phyloP scores from a whole-genome alignment of 495 filamentous ascomycete genomes.

The Astrothelium subdiscretum region DNA sequence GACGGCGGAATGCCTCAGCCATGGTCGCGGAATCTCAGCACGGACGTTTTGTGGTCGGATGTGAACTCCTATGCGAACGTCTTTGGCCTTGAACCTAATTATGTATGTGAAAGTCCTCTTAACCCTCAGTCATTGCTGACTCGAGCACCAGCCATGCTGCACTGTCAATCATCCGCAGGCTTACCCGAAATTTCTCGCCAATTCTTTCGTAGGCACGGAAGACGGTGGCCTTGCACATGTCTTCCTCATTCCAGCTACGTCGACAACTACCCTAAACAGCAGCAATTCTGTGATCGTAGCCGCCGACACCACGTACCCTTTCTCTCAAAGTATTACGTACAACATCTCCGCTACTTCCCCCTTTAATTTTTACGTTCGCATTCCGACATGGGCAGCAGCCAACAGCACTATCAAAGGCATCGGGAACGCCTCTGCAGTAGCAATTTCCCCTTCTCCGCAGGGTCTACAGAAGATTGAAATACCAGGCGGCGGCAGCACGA shows the following conservation, averaged over 20 bases:
- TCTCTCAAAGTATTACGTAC: constrained; percentile 37
- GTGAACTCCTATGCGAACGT: constrained; percentile 26
- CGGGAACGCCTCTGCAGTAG: constrained; percentile 4
- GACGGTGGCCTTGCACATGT: constrained; percentile 32
- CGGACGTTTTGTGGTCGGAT: background rate
- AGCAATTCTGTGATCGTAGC: constrained; percentile 17
- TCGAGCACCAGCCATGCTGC: constrained; percentile 36
- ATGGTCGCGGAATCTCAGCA: background rate
- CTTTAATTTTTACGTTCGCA: constrained; percentile 39
- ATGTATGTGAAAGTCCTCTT: background rate
- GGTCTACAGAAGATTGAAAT: constrained; percentile 28
- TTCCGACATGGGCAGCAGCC: constrained; percentile 38
- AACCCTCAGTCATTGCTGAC: background rate
- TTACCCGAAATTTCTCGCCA: constrained; percentile 44
- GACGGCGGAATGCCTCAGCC: background rate
- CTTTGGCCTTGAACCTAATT: constrained; percentile 32
- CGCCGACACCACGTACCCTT: constrained; percentile 45
- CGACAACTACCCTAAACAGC: constrained; percentile 21
- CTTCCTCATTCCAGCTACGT: constrained; percentile 29
- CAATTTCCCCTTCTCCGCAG: constrained; percentile 12
- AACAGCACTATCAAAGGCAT: constrained; percentile 4
- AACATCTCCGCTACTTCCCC: constrained; percentile 28
- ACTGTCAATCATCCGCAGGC: constrained; percentile 54
- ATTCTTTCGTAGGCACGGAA: constrained; percentile 17
- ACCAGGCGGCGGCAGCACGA: constrained; percentile 17